Conservation (phyloP, 2,329 filamentous ascomycete genomes). For the Tricladium varicosporioides region DNA sequence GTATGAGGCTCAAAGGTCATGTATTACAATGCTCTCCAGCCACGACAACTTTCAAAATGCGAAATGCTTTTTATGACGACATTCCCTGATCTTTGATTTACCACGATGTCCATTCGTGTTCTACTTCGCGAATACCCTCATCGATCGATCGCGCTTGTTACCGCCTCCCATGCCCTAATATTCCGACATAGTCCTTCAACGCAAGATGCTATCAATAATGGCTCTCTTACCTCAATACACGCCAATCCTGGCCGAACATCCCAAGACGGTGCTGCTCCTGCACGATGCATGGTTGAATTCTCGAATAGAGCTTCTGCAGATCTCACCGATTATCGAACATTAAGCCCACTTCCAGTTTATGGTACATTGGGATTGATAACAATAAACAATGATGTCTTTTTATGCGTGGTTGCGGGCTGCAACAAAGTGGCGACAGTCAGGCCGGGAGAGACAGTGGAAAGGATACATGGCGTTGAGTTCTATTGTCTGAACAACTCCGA, state of each 20-base stretch:
- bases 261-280: slow-evolving; percentile 22
- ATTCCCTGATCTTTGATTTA: background rate
- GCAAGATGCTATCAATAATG: slow-evolving; percentile 57
- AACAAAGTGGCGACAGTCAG: slow-evolving; percentile 76
- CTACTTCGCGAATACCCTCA: slow-evolving; percentile 76
- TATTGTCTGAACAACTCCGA: slow-evolving; percentile 85
- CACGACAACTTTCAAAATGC: background rate
- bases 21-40: background rate
- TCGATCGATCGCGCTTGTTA: slow-evolving; percentile 83
- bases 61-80: background rate
- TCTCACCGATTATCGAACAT: slow-evolving; percentile 71
- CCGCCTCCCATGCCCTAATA: slow-evolving; percentile 75
- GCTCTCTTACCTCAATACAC: slow-evolving; percentile 53
- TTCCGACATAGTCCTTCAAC: slow-evolving; percentile 73
- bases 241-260: slow-evolving; percentile 43
- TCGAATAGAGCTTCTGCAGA: slow-evolving; percentile 61
- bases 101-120: slow-evolving; percentile 35
- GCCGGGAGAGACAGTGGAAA: slow-evolving; percentile 85
- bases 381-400: slow-evolving; percentile 79
- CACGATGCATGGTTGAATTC: slow-evolving; percentile 83
- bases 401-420: slow-evolving; percentile 83
- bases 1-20: background rate
- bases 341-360: slow-evolving; percentile 72
- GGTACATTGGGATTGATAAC: slow-evolving; percentile 88
- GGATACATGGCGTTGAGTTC: slow-evolving; percentile 85